Percentiles rank a stretch among this genome's conserved stretches.
Conservation (phyloP, 192 early-diverging fungal species). For the Coemansia guatemalensis region DNA sequence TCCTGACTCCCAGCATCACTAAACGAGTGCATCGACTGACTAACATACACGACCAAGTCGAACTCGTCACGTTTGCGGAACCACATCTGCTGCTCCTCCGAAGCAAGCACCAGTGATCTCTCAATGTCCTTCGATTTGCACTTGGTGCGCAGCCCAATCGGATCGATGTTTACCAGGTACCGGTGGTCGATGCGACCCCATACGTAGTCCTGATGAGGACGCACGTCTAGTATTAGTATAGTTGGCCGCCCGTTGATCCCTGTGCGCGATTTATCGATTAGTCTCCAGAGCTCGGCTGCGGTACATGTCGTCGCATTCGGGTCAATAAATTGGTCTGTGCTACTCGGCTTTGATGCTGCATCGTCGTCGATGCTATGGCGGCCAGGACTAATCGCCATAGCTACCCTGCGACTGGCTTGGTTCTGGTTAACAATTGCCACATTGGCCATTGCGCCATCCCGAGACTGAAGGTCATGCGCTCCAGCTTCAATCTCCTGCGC, state of each 20-base stretch:
- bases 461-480: neutral
- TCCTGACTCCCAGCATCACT: conserved; percentile 24
- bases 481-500: conserved; percentile 28
- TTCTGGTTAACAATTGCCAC: conserved; percentile 3
- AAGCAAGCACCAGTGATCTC: conserved; percentile 57
- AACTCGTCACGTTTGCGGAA: conserved; percentile 67
- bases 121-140: conserved; percentile 59
- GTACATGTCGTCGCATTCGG: conserved; percentile 29
- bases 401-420: neutral
- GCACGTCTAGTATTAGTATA: conserved; percentile 75
- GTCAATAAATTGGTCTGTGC: conserved; percentile 16
- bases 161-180: conserved; percentile 75
- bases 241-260: conserved; percentile 34
- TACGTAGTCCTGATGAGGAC: conserved; percentile 66
- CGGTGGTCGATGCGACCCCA: conserved; percentile 68
- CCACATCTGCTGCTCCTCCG: conserved; percentile 59
- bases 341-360: conserved; percentile 3
- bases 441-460: neutral
- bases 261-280: conserved; percentile 37
- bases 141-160: conserved; percentile 58
- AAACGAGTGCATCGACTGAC: conserved; percentile 57
- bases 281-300: conserved; percentile 39
- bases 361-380: conserved; percentile 6
- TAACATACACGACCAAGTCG: conserved; percentile 74
- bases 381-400: conserved; percentile 11